Evolutionary conservation across 208 protist genomes (phyloP).

Genomic region (Leishmania tropica): DNA sequence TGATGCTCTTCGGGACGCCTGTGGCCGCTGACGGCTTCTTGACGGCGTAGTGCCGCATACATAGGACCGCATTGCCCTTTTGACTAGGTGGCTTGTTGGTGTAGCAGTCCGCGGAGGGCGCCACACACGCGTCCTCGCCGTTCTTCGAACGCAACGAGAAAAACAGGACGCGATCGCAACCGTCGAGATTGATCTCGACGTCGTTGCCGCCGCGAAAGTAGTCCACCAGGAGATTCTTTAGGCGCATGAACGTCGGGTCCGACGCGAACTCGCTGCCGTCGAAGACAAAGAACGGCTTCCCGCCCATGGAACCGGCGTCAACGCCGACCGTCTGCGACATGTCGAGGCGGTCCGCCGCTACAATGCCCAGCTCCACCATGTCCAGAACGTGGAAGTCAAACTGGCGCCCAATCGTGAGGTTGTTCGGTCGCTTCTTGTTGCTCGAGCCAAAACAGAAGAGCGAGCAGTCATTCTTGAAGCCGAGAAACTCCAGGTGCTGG

Average conservation of each 20-base stretch:
- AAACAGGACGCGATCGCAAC: constrained; percentile 79
- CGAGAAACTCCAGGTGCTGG: constrained; percentile 88
- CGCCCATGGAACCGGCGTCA: constrained; percentile 69
- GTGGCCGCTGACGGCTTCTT: constrained; percentile 60
- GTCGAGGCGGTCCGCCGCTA: constrained; percentile 78
- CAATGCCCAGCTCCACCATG: constrained; percentile 89
- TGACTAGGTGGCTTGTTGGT: constrained; percentile 52
- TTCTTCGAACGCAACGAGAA: constrained; percentile 81
- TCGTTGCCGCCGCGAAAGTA: constrained; percentile 84
- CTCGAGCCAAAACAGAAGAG: constrained; percentile 87
- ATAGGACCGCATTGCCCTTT: constrained; percentile 64
- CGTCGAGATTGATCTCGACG: constrained; percentile 68
- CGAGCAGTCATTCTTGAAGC: constrained; percentile 93
- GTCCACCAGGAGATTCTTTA: constrained; percentile 88
- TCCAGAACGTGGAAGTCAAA: constrained; percentile 93
- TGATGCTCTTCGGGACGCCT: constrained; percentile 45
- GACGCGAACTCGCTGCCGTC: constrained; percentile 78
- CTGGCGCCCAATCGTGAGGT: constrained; percentile 81
- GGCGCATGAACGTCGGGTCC: constrained; percentile 68
- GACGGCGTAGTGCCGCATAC: constrained; percentile 86
- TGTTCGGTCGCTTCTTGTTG: constrained; percentile 92
- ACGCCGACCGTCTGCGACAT: constrained; percentile 48
- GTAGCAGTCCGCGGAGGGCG: constrained; percentile 76
- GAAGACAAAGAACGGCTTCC: constrained; percentile 89
- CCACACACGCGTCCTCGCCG: constrained; percentile 71